phyloP scores from a whole-genome alignment of 2,329 filamentous ascomycete species.

The Colletotrichum eremochloae region DNA sequence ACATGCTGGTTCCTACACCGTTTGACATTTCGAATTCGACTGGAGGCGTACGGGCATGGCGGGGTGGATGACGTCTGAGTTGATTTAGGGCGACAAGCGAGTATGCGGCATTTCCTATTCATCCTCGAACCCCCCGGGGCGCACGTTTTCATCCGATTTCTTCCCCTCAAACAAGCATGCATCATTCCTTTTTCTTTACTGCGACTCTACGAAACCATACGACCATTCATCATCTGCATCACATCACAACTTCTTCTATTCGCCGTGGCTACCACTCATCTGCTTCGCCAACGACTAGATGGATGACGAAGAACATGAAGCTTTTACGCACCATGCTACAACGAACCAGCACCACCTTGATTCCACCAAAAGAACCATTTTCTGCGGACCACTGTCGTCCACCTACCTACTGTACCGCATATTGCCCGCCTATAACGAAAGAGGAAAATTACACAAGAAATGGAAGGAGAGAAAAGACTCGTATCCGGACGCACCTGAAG shows the following conservation, averaged over 20 bases:
- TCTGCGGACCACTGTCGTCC: conserved; percentile 25
- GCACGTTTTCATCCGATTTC: conserved; percentile 32
- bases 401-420: conserved; percentile 17
- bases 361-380: conserved; percentile 9
- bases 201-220: conserved; percentile 39
- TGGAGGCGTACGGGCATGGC: conserved; percentile 32
- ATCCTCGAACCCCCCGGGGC: conserved; percentile 21
- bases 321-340: conserved; percentile 32
- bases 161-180: conserved; percentile 30
- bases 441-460: not conserved
- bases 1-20: conserved; percentile 10
- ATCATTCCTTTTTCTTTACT: conserved; percentile 33
- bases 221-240: conserved; percentile 37
- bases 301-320: conserved; percentile 39
- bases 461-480: conserved; percentile 3
- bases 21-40: conserved; percentile 29
- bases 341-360: conserved; percentile 30
- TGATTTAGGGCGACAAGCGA: conserved; percentile 32
- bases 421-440: conserved; percentile 3
- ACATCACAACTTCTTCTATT: conserved; percentile 30
- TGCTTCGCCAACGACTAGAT: conserved; percentile 24
- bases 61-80: conserved; percentile 23
- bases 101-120: conserved; percentile 33
- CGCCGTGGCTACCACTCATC: conserved; percentile 24
- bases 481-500: conserved; percentile 36